Base-by-base conservation (phyloP, 73 alveolate species). In the Tetrahymena elliotti region DNA sequence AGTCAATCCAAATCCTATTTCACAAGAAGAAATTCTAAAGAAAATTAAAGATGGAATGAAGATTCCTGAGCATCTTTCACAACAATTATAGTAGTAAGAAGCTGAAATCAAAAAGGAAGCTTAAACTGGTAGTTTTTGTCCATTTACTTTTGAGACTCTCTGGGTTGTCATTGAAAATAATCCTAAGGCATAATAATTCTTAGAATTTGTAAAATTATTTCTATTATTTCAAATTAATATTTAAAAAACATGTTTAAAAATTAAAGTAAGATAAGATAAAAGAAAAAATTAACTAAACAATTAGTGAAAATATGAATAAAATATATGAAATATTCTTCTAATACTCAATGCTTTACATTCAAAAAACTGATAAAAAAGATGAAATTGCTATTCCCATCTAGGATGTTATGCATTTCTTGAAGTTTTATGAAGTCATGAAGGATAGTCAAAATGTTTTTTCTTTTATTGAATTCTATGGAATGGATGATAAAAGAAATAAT, bases 321-420 rank as follows among this genome's bases (percentile, higher is more conserved):
- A 35, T 94, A 16, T 94, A 94, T 47, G 96, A 94, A 52, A 94
- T 94, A 33, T 94, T 94, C 54, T 93, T 54, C 93, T 24, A 94
- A 52, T 94, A 94, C 35, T 54, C 96, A 24, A 40, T 84, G 33
- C 95, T 94, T 12, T 94, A 94, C 34, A 53, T 84, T 47, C 38
- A 93, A 35, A 94, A 84, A 84, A 93, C 52, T 39, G 96, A 93
- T 35, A 94, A 94, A 53, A 94, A 94, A 53, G 96, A 94, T 94
- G 96, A 94, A 94, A 94, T 94, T 24, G 83, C 94, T 34, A 94
- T 94, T 11, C 40, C 96, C 9, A 84, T 94, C 27, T 88, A 94
- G 84, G 96, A 94, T 94, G 95, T 94, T 24, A 94, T 94, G 96
- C 96, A 94, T 47, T 94, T 94, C 24, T 52, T 94, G 40, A 94